Conservation (phyloP, 2,329 filamentous ascomycete species). For the Diplodia mutila region DNA sequence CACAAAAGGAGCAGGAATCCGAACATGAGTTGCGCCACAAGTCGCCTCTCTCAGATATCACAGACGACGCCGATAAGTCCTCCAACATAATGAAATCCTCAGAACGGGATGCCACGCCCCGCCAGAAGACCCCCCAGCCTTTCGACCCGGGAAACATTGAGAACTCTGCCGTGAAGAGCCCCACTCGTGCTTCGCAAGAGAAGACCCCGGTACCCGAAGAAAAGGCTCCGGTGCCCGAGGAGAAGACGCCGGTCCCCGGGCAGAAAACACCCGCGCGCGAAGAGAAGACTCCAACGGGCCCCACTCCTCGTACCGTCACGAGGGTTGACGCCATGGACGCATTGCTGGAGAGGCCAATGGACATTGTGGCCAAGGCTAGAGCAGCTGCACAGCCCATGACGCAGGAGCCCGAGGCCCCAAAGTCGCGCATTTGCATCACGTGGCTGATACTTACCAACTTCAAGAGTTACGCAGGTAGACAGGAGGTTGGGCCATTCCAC, state of each 20-base stretch:
- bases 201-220: slow-evolving; percentile 49
- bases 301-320: slow-evolving; percentile 57
- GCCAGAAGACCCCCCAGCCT: slow-evolving; percentile 12
- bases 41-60: slow-evolving; percentile 23
- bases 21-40: slow-evolving; percentile 18
- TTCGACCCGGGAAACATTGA: neutral
- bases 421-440: slow-evolving; percentile 87
- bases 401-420: slow-evolving; percentile 77
- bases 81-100: slow-evolving; percentile 17
- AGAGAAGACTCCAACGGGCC: slow-evolving; percentile 53
- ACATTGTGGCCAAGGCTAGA: slow-evolving; percentile 87
- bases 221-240: slow-evolving; percentile 48
- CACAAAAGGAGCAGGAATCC: slow-evolving; percentile 11
- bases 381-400: slow-evolving; percentile 63
- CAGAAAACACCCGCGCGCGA: slow-evolving; percentile 50
- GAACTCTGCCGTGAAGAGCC: slow-evolving; percentile 1
- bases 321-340: slow-evolving; percentile 73
- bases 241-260: slow-evolving; percentile 51
- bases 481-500: slow-evolving; percentile 96
- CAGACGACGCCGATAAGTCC: slow-evolving; percentile 13
- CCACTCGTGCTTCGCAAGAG: neutral
- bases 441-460: slow-evolving; percentile 94
- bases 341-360: slow-evolving; percentile 85
- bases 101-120: slow-evolving; percentile 8
- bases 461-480: slow-evolving; percentile 95